A percentile compares a stretch with the other conserved stretches of the same genome.
Evolutionary conservation across 2,329 filamentous ascomycete species (phyloP).

Genomic region (Ophiobolus disseminans): DNA sequence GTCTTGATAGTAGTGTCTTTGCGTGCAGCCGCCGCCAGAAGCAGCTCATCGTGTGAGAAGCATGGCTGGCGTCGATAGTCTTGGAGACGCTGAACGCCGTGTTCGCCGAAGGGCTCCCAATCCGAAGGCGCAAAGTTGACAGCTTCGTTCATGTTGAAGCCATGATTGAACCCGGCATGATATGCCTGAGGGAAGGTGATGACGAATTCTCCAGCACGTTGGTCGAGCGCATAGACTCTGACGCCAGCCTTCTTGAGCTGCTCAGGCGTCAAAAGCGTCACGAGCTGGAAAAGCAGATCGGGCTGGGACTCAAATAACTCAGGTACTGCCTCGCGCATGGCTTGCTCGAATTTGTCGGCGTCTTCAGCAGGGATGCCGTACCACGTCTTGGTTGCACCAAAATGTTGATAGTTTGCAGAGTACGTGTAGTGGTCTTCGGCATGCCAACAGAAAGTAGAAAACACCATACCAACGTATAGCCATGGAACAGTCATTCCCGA

Average conservation of each 20-base stretch:
- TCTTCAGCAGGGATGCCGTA: slow-evolving; percentile 96
- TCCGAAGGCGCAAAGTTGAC: slow-evolving; percentile 96
- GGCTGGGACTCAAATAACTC: slow-evolving; percentile 97
- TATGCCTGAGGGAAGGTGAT: slow-evolving; percentile 97
- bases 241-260: slow-evolving; percentile 93
- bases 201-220: slow-evolving; percentile 93
- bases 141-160: slow-evolving; percentile 97
- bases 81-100: slow-evolving; percentile 84
- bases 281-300: slow-evolving; percentile 93
- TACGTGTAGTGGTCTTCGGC: slow-evolving; percentile 99
- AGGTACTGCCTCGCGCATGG: slow-evolving; percentile 93
- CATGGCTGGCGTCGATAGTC: slow-evolving; percentile 90
- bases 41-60: slow-evolving; percentile 94
- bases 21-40: slow-evolving; percentile 86
- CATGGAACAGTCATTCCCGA: slow-evolving; percentile 99
- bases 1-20: slow-evolving; percentile 80
- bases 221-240: slow-evolving; percentile 91
- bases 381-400: slow-evolving; percentile 98
- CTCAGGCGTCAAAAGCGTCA: slow-evolving; percentile 93
- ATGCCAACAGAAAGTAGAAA: slow-evolving; percentile 99
- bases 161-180: slow-evolving; percentile 97
- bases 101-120: slow-evolving; percentile 91
- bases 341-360: slow-evolving; percentile 91
- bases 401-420: slow-evolving; percentile 97
- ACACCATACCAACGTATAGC: slow-evolving; percentile 99